phyloP scores from a whole-genome alignment of 2,329 filamentous ascomycete genomes.

The Colletotrichum tanaceti region DNA sequence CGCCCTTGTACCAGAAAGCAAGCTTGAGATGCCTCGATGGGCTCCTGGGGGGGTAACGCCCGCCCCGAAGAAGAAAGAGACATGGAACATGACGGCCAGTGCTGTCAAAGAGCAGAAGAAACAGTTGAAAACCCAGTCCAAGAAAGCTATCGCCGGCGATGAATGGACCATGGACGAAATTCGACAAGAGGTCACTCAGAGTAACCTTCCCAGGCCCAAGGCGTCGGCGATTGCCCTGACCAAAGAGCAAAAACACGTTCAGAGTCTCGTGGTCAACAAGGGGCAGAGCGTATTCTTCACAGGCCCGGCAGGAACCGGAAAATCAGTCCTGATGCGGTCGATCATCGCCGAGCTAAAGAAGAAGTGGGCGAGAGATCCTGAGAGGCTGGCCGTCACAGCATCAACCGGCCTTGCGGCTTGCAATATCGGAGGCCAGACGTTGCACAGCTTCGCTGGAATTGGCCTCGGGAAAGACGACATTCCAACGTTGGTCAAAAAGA shows the following conservation, averaged over 20 bases:
- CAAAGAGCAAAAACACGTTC: constrained; percentile 85
- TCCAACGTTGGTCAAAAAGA: constrained; percentile 85
- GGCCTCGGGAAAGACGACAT: constrained; percentile 92
- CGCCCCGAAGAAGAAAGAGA: constrained; percentile 50
- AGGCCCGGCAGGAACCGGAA: constrained; percentile 94
- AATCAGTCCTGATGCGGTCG: constrained; percentile 93
- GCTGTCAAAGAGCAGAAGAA: constrained; percentile 83
- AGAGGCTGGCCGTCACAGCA: constrained; percentile 91
- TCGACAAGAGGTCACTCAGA: constrained; percentile 53
- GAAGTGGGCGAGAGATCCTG: constrained; percentile 81
- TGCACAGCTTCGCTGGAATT: constrained; percentile 96
- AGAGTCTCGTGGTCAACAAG: constrained; percentile 83
- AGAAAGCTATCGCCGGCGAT: constrained; percentile 57
- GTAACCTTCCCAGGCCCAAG: constrained; percentile 52
- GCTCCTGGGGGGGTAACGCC: constrained; percentile 44
- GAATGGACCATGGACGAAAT: constrained; percentile 58
- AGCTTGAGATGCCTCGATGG: constrained; percentile 31
- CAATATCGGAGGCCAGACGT: constrained; percentile 94
- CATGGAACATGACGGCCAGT: constrained; percentile 81
- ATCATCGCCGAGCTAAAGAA: constrained; percentile 85
- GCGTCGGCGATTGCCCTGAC: constrained; percentile 76
- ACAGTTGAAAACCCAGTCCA: constrained; percentile 73
- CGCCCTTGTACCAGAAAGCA: constrained; percentile 46
- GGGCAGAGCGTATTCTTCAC: constrained; percentile 97
- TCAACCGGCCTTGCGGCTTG: constrained; percentile 96